These are phyloP conservation scores for Talaromyces liani DNA, from an alignment of 495 filamentous ascomycete genomes.

Conservation along the genomic window DNA sequence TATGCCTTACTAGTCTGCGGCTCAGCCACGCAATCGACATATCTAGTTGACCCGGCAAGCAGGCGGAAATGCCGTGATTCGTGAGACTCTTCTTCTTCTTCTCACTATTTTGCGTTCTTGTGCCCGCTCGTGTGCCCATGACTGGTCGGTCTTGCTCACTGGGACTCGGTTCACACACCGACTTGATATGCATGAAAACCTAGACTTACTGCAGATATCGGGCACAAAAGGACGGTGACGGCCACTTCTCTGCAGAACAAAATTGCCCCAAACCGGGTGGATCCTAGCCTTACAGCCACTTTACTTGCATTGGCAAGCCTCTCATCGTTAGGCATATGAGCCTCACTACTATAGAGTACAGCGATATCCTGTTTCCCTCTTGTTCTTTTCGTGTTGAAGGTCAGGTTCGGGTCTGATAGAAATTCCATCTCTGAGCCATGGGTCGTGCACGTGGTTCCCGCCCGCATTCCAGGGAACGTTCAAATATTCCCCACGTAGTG, in stretches of 20 bases:
- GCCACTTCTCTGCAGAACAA: neutral
- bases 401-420: neutral
- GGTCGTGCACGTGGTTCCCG: neutral
- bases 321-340: neutral
- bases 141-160: neutral
- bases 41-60: neutral
- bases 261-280: neutral
- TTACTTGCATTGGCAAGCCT: neutral
- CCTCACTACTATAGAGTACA: neutral
- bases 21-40: neutral
- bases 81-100: neutral
- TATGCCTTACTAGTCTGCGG: neutral
- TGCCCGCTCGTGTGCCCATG: neutral
- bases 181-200: neutral
- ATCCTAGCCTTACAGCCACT: neutral
- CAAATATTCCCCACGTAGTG: neutral
- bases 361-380: neutral
- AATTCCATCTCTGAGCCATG: constrained; percentile 6
- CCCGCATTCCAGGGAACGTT: constrained; percentile 1
- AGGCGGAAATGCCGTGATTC: neutral
- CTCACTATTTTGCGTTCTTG: neutral
- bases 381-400: neutral
- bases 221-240: neutral
- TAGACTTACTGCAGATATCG: neutral
- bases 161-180: neutral